These are phyloP conservation scores for Sequoia sempervirens DNA, from an alignment of 75 land plant genomes.

Conservation along the genomic window DNA sequence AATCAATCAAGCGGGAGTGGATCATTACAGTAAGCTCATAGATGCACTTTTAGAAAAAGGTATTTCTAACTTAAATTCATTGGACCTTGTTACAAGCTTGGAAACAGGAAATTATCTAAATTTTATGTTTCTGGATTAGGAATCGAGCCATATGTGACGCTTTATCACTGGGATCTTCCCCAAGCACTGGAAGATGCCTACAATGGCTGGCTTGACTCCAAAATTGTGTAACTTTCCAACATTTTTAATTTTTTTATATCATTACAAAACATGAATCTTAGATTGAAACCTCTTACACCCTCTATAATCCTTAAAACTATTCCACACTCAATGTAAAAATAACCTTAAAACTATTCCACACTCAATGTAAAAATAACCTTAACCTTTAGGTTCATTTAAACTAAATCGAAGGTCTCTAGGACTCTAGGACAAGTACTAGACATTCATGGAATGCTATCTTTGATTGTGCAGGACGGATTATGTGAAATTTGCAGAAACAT, in stretches of 20 bases:
- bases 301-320: background rate
- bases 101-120: background rate
- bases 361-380: background rate
- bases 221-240: slow-evolving; percentile 48
- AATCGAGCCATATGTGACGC: slow-evolving; percentile 78
- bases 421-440: too few species aligned
- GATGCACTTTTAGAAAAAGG: slow-evolving; percentile 69
- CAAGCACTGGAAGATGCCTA: slow-evolving; percentile 79
- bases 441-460: background rate
- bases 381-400: too few species aligned
- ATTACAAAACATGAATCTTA: too few species aligned
- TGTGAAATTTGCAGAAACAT: slow-evolving; percentile 62
- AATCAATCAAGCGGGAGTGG: slow-evolving; percentile 72
- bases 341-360: background rate
- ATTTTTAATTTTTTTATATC: too few species aligned
- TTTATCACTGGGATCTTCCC: slow-evolving; percentile 94
- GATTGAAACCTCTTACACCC: background rate
- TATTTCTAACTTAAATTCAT: slow-evolving; percentile 1
- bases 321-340: background rate
- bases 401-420: too few species aligned
- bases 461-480: slow-evolving; percentile 48
- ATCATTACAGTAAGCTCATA: slow-evolving; percentile 77
- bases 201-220: slow-evolving; percentile 66
- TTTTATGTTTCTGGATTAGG: slow-evolving; percentile 20
- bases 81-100: background rate